A percentile compares a stretch with the other conserved stretches of the same genome.
Conservation (phyloP, 1,284 basidiomycete genomes). For the Microbotryum violaceum region DNA sequence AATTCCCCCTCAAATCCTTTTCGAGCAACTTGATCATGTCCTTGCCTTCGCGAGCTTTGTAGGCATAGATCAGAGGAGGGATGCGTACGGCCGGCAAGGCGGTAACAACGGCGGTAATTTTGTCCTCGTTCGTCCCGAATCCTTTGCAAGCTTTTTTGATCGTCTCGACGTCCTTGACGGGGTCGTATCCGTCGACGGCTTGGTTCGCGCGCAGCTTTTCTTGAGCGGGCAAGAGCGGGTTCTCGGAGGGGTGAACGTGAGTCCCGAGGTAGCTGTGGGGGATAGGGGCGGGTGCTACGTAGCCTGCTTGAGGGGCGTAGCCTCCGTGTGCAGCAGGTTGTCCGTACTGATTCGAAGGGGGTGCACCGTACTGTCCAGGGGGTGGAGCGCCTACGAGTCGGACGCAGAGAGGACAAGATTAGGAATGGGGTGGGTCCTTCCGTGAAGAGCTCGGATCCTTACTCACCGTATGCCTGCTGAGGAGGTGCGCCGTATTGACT, state of each 20-base stretch:
- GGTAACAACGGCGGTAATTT: constrained; percentile 21
- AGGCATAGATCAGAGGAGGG: constrained; percentile 34
- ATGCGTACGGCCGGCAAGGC: constrained; percentile 36
- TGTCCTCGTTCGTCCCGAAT: constrained; percentile 33
- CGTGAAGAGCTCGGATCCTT: not conserved
- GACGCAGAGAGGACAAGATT: not conserved
- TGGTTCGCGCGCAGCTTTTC: constrained; percentile 18
- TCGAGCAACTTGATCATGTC: constrained; percentile 36
- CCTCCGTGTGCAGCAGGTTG: not conserved
- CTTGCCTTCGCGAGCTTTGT: constrained; percentile 37
- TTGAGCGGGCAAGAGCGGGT: constrained; percentile 31
- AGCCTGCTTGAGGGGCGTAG: not conserved
- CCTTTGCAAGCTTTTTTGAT: constrained; percentile 40
- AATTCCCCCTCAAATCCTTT: constrained; percentile 39
- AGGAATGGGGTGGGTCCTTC: not conserved
- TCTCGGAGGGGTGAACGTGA: constrained; percentile 35
- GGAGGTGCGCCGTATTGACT: not conserved
- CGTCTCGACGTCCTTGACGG: constrained; percentile 34
- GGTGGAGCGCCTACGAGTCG: constrained; percentile 7
- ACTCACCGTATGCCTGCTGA: not conserved
- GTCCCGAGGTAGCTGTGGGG: constrained; percentile 34
- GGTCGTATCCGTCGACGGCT: constrained; percentile 32
- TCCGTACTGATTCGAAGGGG: constrained; percentile 19
- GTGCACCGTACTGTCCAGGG: constrained; percentile 30
- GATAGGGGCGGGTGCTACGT: not conserved